Base-by-base conservation (phyloP, 495 filamentous ascomycete genomes). In the Lasiosphaeriaceae sp. region DNA sequence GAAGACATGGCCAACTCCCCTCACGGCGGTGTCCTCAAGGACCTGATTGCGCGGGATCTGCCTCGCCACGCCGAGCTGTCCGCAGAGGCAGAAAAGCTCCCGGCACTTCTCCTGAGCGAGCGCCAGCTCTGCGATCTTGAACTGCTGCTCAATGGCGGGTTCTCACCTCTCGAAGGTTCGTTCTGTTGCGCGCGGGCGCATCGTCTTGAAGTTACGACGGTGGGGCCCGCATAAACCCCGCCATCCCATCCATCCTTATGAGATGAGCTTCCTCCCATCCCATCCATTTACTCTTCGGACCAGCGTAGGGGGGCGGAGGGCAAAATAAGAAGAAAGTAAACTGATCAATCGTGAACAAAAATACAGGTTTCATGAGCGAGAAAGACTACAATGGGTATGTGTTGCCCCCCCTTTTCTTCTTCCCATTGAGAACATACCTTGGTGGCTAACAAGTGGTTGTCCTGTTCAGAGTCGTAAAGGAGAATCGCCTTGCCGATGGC, bases 101-200 rank as follows among this genome's bases (percentile, higher is more conserved):
- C 90, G 31, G 90, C 94, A 16, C 83, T 98, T 62, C 75, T 88
- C 46, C 82, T 98, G 63, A 85, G 83, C 35, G 94, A 98, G 82
- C 84, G 94, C 58, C 94, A 98, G 75, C 84, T 98, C 20, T 98
- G 94, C 75, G 94, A 98, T 79, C 82, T 98, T 61, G 94, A 98
- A 71, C 71, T 98, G 78, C 88, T 98, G 60, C 84, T 97, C 75
- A 96, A 85, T 76, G 94, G 94, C 66, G 94, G 95, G 52, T 98
- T 98, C 77, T 96, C 90, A 61, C 94, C 94, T 49, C 83, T 98
- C 20, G 95, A 97, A 82, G 95, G 92, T 96, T 66, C 52, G 87
- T 82, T 23, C 23, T 26, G 14, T 56, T 19, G 51, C 22, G 47
- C 29, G 47, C 43, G 47, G 35, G 47, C 29, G 26, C 34, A 16